Conservation (phyloP, 2,329 filamentous ascomycete genomes). For the Clonostachys sp. region DNA sequence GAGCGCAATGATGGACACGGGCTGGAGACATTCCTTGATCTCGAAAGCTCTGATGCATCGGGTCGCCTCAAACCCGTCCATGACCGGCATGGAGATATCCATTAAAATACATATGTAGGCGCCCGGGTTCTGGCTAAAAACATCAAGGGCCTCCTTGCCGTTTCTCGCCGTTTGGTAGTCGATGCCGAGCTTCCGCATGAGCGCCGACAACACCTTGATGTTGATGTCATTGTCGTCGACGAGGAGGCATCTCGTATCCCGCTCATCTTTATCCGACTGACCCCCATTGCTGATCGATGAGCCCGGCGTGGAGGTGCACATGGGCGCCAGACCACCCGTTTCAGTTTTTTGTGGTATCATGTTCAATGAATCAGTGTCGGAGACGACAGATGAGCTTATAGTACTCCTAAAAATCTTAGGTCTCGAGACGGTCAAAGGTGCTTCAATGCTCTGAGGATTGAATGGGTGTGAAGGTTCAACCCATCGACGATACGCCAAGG, state of each 20-base stretch:
- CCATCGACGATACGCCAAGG: conserved; percentile 14
- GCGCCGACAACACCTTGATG: conserved; percentile 18
- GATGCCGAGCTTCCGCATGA: conserved; percentile 24
- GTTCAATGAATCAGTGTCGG: not conserved
- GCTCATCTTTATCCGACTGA: not conserved
- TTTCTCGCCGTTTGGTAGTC: conserved; percentile 21
- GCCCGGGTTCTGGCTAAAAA: conserved; percentile 12
- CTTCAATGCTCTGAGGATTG: not conserved
- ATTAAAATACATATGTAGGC: conserved; percentile 26
- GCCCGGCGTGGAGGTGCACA: not conserved
- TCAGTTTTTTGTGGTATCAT: not conserved
- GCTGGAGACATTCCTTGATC: conserved; percentile 27
- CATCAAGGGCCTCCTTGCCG: conserved; percentile 24
- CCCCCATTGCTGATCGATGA: not conserved
- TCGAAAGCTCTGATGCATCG: conserved; percentile 45
- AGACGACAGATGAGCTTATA: too few species aligned
- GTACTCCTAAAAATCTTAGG: too few species aligned
- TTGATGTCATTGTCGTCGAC: conserved; percentile 37
- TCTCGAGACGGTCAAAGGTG: too few species aligned
- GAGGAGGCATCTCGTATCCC: conserved; percentile 22
- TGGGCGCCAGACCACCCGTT: not conserved
- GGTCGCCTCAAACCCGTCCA: conserved; percentile 48
- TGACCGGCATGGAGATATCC: conserved; percentile 54
- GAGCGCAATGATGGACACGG: conserved; percentile 44
- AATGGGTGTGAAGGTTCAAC: not conserved